Percentiles rank a stretch among this genome's conserved stretches.
Conservation (phyloP, 139 green algal species). For the Medakamo hakoo region DNA sequence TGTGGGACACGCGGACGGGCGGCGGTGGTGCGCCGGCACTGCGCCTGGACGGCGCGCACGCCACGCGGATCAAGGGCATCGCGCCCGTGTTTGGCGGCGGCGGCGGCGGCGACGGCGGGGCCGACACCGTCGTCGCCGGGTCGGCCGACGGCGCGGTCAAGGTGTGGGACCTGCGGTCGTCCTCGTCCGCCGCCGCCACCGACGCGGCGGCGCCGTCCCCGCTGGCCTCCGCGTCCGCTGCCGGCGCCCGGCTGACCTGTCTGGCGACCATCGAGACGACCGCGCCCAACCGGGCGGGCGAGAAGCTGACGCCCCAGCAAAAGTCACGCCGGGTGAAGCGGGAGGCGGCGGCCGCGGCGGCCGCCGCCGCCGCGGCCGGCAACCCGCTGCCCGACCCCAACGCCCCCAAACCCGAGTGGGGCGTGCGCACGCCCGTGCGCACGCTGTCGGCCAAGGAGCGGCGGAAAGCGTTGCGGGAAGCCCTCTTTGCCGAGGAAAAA, state of each 20-base stretch:
- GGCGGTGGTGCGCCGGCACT: slow-evolving; percentile 9
- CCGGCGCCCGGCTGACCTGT: slow-evolving; percentile 14
- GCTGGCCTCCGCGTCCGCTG: slow-evolving; percentile 7
- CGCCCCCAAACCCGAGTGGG: too few species aligned
- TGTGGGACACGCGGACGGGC: slow-evolving; percentile 30
- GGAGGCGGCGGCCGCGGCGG: too few species aligned
- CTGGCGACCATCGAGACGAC: slow-evolving; percentile 5
- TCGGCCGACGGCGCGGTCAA: slow-evolving; percentile 51
- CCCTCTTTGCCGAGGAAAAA: too few species aligned
- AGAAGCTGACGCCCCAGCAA: not conserved
- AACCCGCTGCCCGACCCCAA: too few species aligned
- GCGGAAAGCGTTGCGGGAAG: too few species aligned
- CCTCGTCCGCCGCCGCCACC: not conserved
- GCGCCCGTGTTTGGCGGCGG: not conserved
- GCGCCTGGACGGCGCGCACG: slow-evolving; percentile 12
- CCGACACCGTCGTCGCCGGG: slow-evolving; percentile 20
- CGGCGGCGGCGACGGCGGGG: not conserved
- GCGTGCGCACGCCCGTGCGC: too few species aligned
- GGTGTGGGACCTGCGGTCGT: slow-evolving; percentile 33
- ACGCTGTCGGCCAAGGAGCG: too few species aligned
- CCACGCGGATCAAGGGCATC: slow-evolving; percentile 10
- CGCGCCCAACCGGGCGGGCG: too few species aligned
- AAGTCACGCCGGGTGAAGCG: not conserved
- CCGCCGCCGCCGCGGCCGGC: too few species aligned
- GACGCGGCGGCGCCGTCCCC: not conserved